Base-by-base conservation (phyloP, 768 basidiomycete genomes). In the Termitomyces sp. region DNA sequence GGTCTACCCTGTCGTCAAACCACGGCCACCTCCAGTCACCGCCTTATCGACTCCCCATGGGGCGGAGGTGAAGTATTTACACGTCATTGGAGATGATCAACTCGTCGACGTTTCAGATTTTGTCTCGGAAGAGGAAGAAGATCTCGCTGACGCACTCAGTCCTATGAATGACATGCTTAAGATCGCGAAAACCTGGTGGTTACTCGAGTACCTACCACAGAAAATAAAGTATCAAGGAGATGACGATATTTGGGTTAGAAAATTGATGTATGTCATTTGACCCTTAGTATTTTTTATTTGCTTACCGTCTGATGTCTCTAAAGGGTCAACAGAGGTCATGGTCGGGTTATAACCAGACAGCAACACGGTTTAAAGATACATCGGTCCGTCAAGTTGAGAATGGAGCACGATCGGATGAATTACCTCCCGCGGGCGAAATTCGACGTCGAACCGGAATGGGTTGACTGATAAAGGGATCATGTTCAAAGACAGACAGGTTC, bases 71-170 rank as follows among this genome's bases (percentile, higher is more conserved):
- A 64, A 37, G 57, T 60, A 53, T 62, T 60, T 44, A 19, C 54
- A 42, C 33, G 19, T 53, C n/a, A 19, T 64, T 7, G 64, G 67
- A 10, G 57, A 63, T 15, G 67, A 67, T 17, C 60, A 64, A 12
- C 49, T 59, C 19, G 58, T 65, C 1, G 69, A 66, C 26, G 65
- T 66, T 7, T 64, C 63, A 41, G 65, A 73, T 44, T 75, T 74
- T 48, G 55, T 75, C 26, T 73, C 48, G 40, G 79, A 88, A 64
- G 86, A 85, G 60, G 75, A 82, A 26, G 84, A 86, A 63, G 86
- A 88, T 41, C 63, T 84, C 17, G 70, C 66, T 1, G 87, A 89
- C 56, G 81, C 82, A 17, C 60, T 79, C 21, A 73, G 71, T 50
- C 72, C 70, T 0, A 65, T 75, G 4, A 81, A 82, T 55, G 87